Conservation (phyloP, 2,329 filamentous ascomycete genomes). For the Madurella fahalii region DNA sequence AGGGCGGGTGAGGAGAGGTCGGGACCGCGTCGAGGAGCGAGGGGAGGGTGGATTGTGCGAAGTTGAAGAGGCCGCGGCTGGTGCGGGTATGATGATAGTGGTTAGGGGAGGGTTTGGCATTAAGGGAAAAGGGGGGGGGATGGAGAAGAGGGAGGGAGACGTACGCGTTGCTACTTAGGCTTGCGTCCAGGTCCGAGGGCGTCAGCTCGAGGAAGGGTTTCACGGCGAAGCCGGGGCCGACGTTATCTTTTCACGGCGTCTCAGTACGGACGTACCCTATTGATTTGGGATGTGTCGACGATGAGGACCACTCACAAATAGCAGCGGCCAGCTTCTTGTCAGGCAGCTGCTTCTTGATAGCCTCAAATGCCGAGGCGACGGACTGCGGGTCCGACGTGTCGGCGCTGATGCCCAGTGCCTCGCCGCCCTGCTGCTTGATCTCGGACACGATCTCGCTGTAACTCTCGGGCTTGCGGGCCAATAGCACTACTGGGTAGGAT, state of each 20-base stretch:
- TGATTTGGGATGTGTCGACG: not conserved
- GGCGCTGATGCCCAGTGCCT: conserved; percentile 65
- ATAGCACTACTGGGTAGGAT: conserved; percentile 67
- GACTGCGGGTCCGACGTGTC: conserved; percentile 54
- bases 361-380: conserved; percentile 57
- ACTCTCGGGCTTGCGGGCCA: conserved; percentile 64
- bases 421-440: conserved; percentile 63
- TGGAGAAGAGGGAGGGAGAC: conserved; percentile 22
- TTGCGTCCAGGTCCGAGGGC: conserved; percentile 45
- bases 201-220: conserved; percentile 58
- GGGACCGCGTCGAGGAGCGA: conserved; percentile 60
- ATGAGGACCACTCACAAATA: conserved; percentile 40
- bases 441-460: conserved; percentile 64
- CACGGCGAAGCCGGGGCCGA: conserved; percentile 46
- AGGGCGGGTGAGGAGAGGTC: conserved; percentile 61
- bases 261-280: not conserved
- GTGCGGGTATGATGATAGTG: not conserved
- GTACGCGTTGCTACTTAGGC: conserved; percentile 47
- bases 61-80: conserved; percentile 68
- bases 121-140: not conserved
- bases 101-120: not conserved
- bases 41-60: conserved; percentile 68
- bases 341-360: conserved; percentile 56
- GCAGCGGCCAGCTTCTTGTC: conserved; percentile 57
- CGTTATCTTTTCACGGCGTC: conserved; percentile 47